A percentile compares a stretch with the other conserved stretches of the same genome.
These are phyloP conservation scores for Ophiobolus disseminans DNA, from an alignment of 2,329 filamentous ascomycete genomes.

Conservation along the genomic window DNA sequence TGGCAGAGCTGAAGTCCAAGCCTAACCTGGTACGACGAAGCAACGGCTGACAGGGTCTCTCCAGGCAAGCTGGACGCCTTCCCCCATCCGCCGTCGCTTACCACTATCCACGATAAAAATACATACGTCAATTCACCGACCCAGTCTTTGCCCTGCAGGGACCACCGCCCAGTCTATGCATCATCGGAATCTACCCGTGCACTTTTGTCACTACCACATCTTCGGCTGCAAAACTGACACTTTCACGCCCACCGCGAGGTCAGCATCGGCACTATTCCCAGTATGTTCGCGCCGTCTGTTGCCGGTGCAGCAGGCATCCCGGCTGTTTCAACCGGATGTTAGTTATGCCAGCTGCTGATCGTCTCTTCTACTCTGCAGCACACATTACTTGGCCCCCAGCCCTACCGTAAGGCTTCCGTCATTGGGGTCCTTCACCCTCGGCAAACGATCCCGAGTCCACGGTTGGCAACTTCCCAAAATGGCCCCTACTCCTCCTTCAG, in stretches of 20 bases:
- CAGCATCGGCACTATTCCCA: background rate
- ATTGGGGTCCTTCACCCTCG: conserved; percentile 4
- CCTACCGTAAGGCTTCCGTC: conserved; percentile 1
- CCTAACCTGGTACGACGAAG: conserved; percentile 17
- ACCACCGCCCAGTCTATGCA: conserved; percentile 19
- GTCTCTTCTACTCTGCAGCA: conserved; percentile 1
- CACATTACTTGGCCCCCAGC: conserved; percentile 2
- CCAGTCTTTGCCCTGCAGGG: conserved; percentile 5
- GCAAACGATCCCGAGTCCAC: conserved; percentile 14
- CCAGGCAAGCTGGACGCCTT: background rate
- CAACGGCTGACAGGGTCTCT: conserved; percentile 4
- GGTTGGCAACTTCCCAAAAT: conserved; percentile 19
- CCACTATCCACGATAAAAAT: conserved; percentile 23
- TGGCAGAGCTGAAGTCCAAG: conserved; percentile 25
- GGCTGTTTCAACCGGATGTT: conserved; percentile 3
- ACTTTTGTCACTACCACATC: conserved; percentile 6
- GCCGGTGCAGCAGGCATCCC: background rate
- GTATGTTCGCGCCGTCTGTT: conserved; percentile 9
- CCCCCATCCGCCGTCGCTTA: conserved; percentile 8
- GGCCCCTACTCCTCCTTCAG: conserved; percentile 20
- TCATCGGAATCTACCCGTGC: conserved; percentile 2
- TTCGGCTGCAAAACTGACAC: background rate
- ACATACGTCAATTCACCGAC: conserved; percentile 19
- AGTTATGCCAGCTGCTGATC: conserved; percentile 2
- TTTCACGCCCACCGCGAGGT: background rate